Conservation (phyloP, 2,329 filamentous ascomycete species). For the Pseudogymnoascus sp. region DNA sequence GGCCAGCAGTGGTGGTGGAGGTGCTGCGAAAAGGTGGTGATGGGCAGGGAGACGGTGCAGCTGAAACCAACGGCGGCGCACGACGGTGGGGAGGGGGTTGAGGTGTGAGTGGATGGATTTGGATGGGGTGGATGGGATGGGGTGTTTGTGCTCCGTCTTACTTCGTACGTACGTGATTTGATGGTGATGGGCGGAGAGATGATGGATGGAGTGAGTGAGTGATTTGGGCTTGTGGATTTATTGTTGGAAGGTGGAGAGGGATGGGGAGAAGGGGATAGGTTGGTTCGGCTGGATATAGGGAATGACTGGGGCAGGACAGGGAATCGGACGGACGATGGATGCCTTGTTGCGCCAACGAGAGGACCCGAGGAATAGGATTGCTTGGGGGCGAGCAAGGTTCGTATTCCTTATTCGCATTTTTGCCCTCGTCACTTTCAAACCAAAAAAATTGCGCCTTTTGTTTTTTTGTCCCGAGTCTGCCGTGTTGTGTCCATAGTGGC, state of each 20-base stretch:
- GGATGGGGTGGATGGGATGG: too few species aligned
- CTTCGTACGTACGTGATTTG: not conserved
- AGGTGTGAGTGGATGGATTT: too few species aligned
- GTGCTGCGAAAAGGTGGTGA: not conserved
- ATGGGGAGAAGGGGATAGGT: not conserved
- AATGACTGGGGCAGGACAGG: not conserved
- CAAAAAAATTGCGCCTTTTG: too few species aligned
- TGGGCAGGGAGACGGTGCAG: not conserved
- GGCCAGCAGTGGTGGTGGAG: too few species aligned
- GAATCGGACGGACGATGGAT: not conserved
- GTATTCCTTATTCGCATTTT: not conserved
- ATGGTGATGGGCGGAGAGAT: not conserved
- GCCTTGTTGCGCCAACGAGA: not conserved
- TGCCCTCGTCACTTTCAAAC: not conserved
- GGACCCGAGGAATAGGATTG: not conserved
- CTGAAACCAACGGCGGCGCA: conserved; percentile 2
- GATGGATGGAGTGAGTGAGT: not conserved
- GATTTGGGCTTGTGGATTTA: not conserved
- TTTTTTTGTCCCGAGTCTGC: not conserved
- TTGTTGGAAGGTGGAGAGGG: not conserved
- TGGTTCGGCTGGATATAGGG: not conserved
- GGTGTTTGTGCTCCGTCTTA: not conserved
- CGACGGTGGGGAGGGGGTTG: too few species aligned
- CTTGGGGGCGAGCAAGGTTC: not conserved
- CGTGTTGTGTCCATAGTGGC: not conserved